Evolutionary conservation across 2,329 filamentous ascomycete genomes (phyloP), one percentile per base, ranked within the genome.

Genomic region (Niveomyces coronatus): DNA sequence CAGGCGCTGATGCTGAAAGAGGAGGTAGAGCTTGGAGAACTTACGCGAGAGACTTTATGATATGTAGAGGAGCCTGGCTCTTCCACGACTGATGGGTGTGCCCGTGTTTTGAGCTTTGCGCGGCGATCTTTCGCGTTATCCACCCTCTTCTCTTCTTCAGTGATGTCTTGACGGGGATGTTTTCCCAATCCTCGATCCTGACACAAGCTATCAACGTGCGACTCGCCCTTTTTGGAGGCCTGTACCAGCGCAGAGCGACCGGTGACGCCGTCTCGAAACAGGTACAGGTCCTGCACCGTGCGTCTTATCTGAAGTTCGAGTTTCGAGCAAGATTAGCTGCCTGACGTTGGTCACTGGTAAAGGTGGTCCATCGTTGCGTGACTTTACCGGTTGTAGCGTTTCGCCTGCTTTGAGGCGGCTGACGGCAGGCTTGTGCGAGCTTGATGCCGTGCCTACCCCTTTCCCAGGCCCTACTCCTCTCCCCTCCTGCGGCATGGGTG

Each of bases 331-430:
- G 16, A 30, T 39, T 19, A 39, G 37, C 19, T 26, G 30, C 31
- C 22, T 23, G 16, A 14, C 15, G 14, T 17, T 20, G 7, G 2
- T 34, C n/a, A 18, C n/a, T 26, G 10, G 17, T 17, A 10, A 17
- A 4, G 14, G 23, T 31, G 19, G 9, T 20, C 13, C 11, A 14
- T 15, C 17, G 14, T 30, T 18, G 15, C n/a, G 15, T 35, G n/a
- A 4, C 3, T 37, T 34, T 41, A 41, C 39, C 39, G 33, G 23
- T 36, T 32, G 33, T 24, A 41, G 30, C 13, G 22, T 32, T 23
- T 41, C 39, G 29, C 39, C 39, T n/a, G 28, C 23, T n/a, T 23
- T 33, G 16, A 41, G 39, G n/a, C 39, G 33, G 31, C 37, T 30
- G 15, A 34, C 31, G 9, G 31, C n/a, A 18, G 20, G 18, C 15